phyloP scores from a whole-genome alignment of 805 yeast species.

The Dipodascus albidus region DNA sequence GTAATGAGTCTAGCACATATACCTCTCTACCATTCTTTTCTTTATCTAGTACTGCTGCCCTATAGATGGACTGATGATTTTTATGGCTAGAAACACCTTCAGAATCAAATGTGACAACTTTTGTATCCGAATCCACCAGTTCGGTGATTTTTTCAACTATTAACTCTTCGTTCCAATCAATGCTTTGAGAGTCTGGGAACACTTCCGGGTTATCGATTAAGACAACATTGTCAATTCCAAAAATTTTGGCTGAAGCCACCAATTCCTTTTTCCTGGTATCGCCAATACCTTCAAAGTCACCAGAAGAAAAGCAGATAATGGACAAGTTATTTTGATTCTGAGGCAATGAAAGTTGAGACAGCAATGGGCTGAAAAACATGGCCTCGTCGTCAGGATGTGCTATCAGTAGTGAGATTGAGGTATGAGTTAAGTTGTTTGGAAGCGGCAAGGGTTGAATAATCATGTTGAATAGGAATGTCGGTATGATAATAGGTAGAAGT shows the following conservation, averaged over 20 bases:
- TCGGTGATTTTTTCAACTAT: conserved; percentile 30
- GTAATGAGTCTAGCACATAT: conserved; percentile 24
- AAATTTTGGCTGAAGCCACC: conserved; percentile 36
- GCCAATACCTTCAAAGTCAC: conserved; percentile 71
- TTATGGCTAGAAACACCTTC: conserved; percentile 76
- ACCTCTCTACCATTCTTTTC: conserved; percentile 10
- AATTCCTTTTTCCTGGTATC: conserved; percentile 50
- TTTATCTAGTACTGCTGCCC: conserved; percentile 15
- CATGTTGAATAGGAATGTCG: not conserved
- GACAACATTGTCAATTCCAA: conserved; percentile 39
- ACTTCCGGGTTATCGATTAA: conserved; percentile 37
- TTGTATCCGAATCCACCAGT: conserved; percentile 24
- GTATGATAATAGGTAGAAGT: not conserved
- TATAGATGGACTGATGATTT: conserved; percentile 47
- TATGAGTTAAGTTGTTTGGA: conserved; percentile 12
- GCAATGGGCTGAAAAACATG: conserved; percentile 87
- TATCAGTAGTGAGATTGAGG: conserved; percentile 37
- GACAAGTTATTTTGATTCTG: conserved; percentile 40
- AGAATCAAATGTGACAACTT: conserved; percentile 67
- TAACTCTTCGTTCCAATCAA: conserved; percentile 44
- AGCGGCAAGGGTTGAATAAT: not conserved
- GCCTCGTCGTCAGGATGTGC: conserved; percentile 99
- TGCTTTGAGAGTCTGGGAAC: conserved; percentile 58
- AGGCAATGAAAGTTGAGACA: conserved; percentile 40
- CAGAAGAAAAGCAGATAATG: conserved; percentile 63